Evolutionary conservation across 2,329 filamentous ascomycete species (phyloP), one percentile per base, ranked within the genome.

Genomic region (Stagonosporopsis chrysanthemi): DNA sequence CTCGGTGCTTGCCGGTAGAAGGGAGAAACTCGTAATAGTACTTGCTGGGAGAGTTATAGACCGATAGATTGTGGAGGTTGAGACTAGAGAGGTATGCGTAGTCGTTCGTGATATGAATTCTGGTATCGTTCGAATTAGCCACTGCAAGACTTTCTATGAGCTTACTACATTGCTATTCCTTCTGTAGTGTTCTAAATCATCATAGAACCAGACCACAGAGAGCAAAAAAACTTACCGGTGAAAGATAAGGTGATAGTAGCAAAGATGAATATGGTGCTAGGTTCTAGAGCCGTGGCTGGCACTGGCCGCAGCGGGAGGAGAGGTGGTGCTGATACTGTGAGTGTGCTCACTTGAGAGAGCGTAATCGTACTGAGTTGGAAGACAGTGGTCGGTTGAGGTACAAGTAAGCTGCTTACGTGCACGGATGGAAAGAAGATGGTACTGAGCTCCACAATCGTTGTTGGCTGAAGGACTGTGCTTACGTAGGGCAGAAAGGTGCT

Each of bases 211-310:
- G 24, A 26, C 4, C 6, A 7, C 2, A 26, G 11, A 12, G 5
- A 41, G 22, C n/a, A 17, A 36, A 17, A 15, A 17, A 9, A 44
- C 48, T 44, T 8, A 52, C 48, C 23, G 9, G 48, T 52, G n/a
- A 52, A 11, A 8, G 43, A 23, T 1, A 29, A 8, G 28, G 40
- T 44, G 4, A 23, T 24, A 4, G 40, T 52, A 6, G 19, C 46
- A 8, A 29, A 31, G 15, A 38, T 6, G 14, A 23, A 29, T 17
- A 8, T 14, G 4, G 23, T 47, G 22, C 31, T 36, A 26, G 7
- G 31, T 8, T 26, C 31, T 2, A 28, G 4, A n/a, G 31, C 23
- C 3, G 31, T 29, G 3, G 28, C 11, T 3, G 29, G n/a, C 12
- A 23, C 39, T 14, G 42, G 39, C n/a, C 38, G 39, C 15, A 50